Base-by-base conservation (phyloP, 345 rosid genomes). In the Limnanthes douglasii region DNA sequence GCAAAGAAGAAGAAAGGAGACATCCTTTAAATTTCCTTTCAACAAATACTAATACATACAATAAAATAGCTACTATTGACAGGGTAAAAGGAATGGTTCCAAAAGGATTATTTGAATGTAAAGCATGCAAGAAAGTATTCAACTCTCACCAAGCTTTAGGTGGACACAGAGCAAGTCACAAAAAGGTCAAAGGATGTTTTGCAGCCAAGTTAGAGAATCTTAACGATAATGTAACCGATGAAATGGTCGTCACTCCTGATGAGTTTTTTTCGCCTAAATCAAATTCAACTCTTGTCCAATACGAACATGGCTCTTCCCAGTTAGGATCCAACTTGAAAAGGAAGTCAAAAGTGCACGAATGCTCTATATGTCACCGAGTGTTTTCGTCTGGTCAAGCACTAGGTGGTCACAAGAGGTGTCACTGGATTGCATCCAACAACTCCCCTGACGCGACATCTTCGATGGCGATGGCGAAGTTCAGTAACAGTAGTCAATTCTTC, bases 121-220 rank as follows among this genome's bases (percentile, higher is more conserved):
- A 80, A 53, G 93, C 93, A 5, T 85, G 96, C 59, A 85, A 76
- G 50, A 85, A 73, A 52, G 86, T 80, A 17, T 85, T 85, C 61
- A 85, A 65, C 54, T 85, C 96, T 8, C 96, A 85, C 49, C 96
- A 85, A 59, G 96, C 96, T 8, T 56, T 85, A 23, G 96, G 96
- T 5, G 96, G 96, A 22, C 96, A 85, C 31, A 60, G 96, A 54
- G 96, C 96, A 1, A 85, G 96, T 57, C 96, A 85, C 61, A 80
- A 85, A 53, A 85, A 85, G 37, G 96, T 85, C 16, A 80, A 76
- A 62, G 96, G 96, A 13, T 85, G 96, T 34, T 85, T 73, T 47
- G 96, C 96, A 6, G 78, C 93, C 0, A 49, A 78, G 48, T 45
- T 60, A 15, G 78, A 73, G 40, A 60, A 53, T 0, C 41, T 40